A percentile compares a stretch with the other conserved stretches of the same genome.
These are phyloP conservation scores for Penicillium chermesinum DNA, from an alignment of 495 filamentous ascomycete genomes.

Conservation along the genomic window DNA sequence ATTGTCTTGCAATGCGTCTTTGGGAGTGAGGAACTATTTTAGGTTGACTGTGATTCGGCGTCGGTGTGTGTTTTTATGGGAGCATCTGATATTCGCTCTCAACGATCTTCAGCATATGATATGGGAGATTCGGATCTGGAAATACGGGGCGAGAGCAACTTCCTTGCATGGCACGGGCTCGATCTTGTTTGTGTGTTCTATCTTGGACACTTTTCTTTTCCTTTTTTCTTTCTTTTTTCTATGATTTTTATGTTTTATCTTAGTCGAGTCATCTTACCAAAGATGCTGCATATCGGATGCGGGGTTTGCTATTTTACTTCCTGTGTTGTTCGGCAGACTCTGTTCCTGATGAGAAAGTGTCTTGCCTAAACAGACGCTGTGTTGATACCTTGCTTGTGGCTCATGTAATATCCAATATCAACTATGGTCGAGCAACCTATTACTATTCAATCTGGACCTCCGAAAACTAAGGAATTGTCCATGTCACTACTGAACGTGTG, in stretches of 20 bases:
- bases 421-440: slow-evolving; percentile 2
- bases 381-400: slow-evolving; percentile 20
- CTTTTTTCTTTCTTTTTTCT: slow-evolving; percentile 13
- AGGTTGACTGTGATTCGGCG: slow-evolving; percentile 15
- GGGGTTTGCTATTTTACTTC: slow-evolving; percentile 21
- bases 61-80: slow-evolving; percentile 20
- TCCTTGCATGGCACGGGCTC: slow-evolving; percentile 17
- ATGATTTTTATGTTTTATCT: slow-evolving; percentile 2
- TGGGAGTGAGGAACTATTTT: slow-evolving; percentile 14
- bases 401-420: slow-evolving; percentile 21
- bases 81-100: slow-evolving; percentile 10
- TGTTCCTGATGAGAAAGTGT: slow-evolving; percentile 22
- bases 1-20: slow-evolving; percentile 13
- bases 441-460: neutral
- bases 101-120: slow-evolving; percentile 24
- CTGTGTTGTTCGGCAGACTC: slow-evolving; percentile 27
- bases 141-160: slow-evolving; percentile 18
- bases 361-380: slow-evolving; percentile 7
- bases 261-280: slow-evolving; percentile 6
- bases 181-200: slow-evolving; percentile 16
- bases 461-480: no score
- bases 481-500: no score
- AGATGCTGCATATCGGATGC: slow-evolving; percentile 15
- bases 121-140: slow-evolving; percentile 19
- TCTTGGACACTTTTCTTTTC: slow-evolving; percentile 13